phyloP scores from a whole-genome alignment of 106 monocot genomes.

The Apostasia shenzhenica region DNA sequence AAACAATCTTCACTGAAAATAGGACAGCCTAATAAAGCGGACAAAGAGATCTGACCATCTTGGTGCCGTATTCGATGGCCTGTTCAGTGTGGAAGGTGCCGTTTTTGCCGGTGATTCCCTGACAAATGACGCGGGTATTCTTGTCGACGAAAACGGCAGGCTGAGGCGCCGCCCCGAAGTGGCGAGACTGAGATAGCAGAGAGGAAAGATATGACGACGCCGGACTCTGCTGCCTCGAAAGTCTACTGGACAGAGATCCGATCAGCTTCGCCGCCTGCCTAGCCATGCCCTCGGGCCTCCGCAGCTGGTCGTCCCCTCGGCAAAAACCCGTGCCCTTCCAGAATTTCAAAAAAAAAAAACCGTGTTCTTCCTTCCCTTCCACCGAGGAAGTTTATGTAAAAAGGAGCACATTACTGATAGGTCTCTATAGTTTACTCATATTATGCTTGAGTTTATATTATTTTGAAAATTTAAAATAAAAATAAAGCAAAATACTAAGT shows the following conservation, averaged over 20 bases:
- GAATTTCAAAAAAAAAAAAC: too few relatives aligned
- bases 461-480: too few relatives aligned
- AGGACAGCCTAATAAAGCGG: too few relatives aligned
- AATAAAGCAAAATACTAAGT: too few relatives aligned
- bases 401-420: too few relatives aligned
- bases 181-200: conserved; percentile 26
- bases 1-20: too few relatives aligned
- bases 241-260: conserved; percentile 25
- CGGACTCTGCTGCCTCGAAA: conserved; percentile 6
- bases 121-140: conserved; percentile 96
- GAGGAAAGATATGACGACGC: neutral
- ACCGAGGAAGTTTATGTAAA: too few relatives aligned
- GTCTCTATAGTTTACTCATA: too few relatives aligned
- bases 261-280: conserved; percentile 50
- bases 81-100: conserved; percentile 99
- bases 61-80: conserved; percentile 99
- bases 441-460: too few relatives aligned
- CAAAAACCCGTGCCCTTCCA: too few relatives aligned
- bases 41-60: conserved; percentile 44
- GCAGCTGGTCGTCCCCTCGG: neutral
- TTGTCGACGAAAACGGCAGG: conserved; percentile 93
- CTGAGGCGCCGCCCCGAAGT: conserved; percentile 64
- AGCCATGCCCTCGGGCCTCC: conserved; percentile 23
- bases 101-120: conserved; percentile 98
- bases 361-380: too few relatives aligned